Base-by-base conservation (phyloP, 2,329 filamentous ascomycete genomes). In the Penicillium sp. region DNA sequence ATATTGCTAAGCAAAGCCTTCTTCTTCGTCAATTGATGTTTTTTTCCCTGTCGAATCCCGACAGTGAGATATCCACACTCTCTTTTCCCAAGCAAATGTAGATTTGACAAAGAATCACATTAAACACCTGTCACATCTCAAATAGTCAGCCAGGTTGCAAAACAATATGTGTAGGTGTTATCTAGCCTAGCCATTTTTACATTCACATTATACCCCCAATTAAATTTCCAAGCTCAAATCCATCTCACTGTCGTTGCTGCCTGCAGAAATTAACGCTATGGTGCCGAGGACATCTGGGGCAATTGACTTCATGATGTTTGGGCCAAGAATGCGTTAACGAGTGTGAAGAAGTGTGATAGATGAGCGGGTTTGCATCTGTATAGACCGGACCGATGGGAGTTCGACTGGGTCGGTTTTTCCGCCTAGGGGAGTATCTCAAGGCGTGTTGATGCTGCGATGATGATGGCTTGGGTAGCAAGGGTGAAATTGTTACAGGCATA, bases 261-360 rank as follows among this genome's bases (percentile, higher is more conserved):
- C 28, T 41, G 30, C 44, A 49, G 14, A 42, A 36, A 14, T 36
- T 41, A 3, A 22, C 46, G 14, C 37, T 45, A 17, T 58, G 53
- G 22, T 54, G 48, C 19, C 53, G 49, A 50, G 57, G 50, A 31
- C 64, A 66, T 31, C 64, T 53, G 17, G 57, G 43, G 43, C 64
- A 66, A 37, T 62, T 50, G 10, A 55, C 55, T 1, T 52, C 26
- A 19, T 46, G 48, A 51, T 66, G 60, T 16, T 53, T 58, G 8
- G 60, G 62, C 50, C 59, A 62, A 17, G 56, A 56, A 38, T 67
- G 64, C 28, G 63, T 66, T 42, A 67, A 63, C 1, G 64, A 66
- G 25, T 67, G 64, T 7, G 59, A 53, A 8, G 61, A 55, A 7
- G 57, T 56, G 12, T 58, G 52, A 25, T 50, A 55, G 17, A 67